Percentiles rank a stretch among this genome's conserved stretches.
Conservation (phyloP, 2,329 filamentous ascomycete genomes). For the Fusarium penzigii region DNA sequence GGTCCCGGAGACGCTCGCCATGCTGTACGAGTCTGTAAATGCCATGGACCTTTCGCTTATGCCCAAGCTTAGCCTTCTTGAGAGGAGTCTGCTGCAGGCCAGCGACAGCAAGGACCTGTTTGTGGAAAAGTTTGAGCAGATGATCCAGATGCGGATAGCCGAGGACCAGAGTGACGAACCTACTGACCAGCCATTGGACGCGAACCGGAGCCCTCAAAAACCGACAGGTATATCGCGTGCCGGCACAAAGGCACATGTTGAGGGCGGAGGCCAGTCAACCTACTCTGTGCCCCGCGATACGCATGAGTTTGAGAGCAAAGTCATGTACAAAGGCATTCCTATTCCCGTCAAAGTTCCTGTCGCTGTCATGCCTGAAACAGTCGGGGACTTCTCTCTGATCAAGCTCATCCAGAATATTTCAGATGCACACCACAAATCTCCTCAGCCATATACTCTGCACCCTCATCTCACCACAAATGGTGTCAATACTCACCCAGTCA, state of each 20-base stretch:
- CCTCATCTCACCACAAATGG: constrained; percentile 93
- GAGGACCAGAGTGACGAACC: constrained; percentile 57
- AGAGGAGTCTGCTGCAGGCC: constrained; percentile 82
- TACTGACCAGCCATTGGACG: constrained; percentile 41
- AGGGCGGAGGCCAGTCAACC: constrained; percentile 55
- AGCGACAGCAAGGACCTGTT: constrained; percentile 96
- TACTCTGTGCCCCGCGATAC: constrained; percentile 89
- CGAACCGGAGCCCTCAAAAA: constrained; percentile 49
- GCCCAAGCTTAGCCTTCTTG: constrained; percentile 80
- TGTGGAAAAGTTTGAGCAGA: constrained; percentile 94
- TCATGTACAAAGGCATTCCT: constrained; percentile 94
- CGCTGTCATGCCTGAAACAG: constrained; percentile 89
- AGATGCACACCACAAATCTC: constrained; percentile 75
- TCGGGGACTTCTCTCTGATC: constrained; percentile 95
- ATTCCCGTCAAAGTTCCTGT: constrained; percentile 97
- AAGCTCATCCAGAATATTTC: constrained; percentile 97
- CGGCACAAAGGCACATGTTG: constrained; percentile 63
- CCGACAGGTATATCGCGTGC: constrained; percentile 56
- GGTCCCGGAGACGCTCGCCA: constrained; percentile 80
- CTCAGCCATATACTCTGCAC: constrained; percentile 83
- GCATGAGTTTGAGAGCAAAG: constrained; percentile 94
- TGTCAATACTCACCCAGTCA: constrained; percentile 86
- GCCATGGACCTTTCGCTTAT: constrained; percentile 95
- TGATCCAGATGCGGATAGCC: constrained; percentile 80
- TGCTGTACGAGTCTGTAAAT: constrained; percentile 91